Evolutionary conservation across 2,329 filamentous ascomycete species (phyloP), one percentile per base, ranked within the genome.

Genomic region (Lizonia empirigonia): DNA sequence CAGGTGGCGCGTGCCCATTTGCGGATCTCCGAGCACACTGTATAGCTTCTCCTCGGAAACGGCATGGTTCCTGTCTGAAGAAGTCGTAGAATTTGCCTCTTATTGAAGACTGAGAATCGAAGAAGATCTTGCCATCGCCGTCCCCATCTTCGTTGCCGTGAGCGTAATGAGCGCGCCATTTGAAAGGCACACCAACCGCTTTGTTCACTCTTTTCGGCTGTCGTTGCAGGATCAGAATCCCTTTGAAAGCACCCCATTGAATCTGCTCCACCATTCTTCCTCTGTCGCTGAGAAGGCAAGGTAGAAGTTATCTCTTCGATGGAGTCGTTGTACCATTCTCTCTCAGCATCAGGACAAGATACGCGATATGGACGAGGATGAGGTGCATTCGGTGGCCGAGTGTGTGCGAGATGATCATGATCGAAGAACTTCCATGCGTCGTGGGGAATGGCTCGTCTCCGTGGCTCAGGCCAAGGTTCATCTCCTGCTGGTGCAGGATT

Each of bases 251-350:
- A 13, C 39, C 39, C 39, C 39, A 33, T 23, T 23, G 27, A 33
- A 42, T 7, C 39, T 42, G 8, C 39, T 42, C 39, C 39, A 42
- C 27, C 39, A 42, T 15, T 42, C 39, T 4, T 42, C 20, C n/a
- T 42, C 39, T n/a, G 39, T 32, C 5, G 39, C 39, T 12, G 39
- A 42, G 39, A 42, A 42, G 18, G 39, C 27, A 10, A 42, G 39
- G 16, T 22, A 33, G 27, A 42, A 42, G n/a, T n/a, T n/a, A n/a
- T n/a, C 9, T 32, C 27, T 15, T 33, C 16, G 18, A 33, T 42
- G 12, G 39, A 33, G 3, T 20, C 7, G 15, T 32, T 18, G 7
- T 30, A 6, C 38, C 38, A 41, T 15, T 41, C 15, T 1, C 2
- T 2, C n/a, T 41, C 38, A 2, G 20, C 29, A 8, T 41, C 38